These are phyloP conservation scores for Ogataea saltuana DNA, from an alignment of 805 yeast genomes.

Conservation along the genomic window DNA sequence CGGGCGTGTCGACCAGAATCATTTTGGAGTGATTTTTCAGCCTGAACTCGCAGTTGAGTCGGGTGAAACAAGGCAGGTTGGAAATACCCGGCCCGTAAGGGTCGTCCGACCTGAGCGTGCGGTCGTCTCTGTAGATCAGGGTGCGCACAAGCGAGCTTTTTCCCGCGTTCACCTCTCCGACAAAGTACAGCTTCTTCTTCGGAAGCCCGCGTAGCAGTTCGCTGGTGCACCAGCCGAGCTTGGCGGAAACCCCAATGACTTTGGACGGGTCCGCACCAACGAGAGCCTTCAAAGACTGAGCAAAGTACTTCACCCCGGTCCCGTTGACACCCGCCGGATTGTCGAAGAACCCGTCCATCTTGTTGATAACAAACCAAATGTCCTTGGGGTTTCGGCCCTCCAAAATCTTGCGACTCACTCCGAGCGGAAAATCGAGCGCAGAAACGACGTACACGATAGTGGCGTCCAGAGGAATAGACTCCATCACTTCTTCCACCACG, in stretches of 20 bases:
- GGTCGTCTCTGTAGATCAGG: slow-evolving; percentile 31
- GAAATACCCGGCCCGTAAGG: slow-evolving; percentile 48
- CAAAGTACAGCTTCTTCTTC: slow-evolving; percentile 44
- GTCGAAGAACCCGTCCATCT: slow-evolving; percentile 38
- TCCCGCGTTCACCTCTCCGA: slow-evolving; percentile 72
- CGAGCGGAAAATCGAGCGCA: slow-evolving; percentile 72
- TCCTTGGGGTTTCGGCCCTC: slow-evolving; percentile 37
- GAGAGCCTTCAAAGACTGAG: slow-evolving; percentile 32
- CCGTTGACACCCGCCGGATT: slow-evolving; percentile 23
- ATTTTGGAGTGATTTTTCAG: slow-evolving; percentile 28
- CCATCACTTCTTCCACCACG: slow-evolving; percentile 35
- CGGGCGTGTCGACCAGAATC: slow-evolving; percentile 48
- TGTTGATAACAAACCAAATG: slow-evolving; percentile 44
- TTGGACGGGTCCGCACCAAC: slow-evolving; percentile 33
- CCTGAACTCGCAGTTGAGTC: slow-evolving; percentile 46
- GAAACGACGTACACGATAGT: slow-evolving; percentile 62
- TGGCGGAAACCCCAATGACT: slow-evolving; percentile 53
- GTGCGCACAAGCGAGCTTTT: slow-evolving; percentile 61
- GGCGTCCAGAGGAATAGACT: slow-evolving; percentile 44
- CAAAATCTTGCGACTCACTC: slow-evolving; percentile 42
- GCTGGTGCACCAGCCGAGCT: slow-evolving; percentile 51
- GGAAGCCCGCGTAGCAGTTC: slow-evolving; percentile 41
- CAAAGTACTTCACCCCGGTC: slow-evolving; percentile 35
- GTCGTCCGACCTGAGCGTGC: slow-evolving; percentile 27
- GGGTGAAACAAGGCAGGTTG: slow-evolving; percentile 70